phyloP scores from a whole-genome alignment of 2,329 filamentous ascomycete species.

The Cladobotryum mycophilum region DNA sequence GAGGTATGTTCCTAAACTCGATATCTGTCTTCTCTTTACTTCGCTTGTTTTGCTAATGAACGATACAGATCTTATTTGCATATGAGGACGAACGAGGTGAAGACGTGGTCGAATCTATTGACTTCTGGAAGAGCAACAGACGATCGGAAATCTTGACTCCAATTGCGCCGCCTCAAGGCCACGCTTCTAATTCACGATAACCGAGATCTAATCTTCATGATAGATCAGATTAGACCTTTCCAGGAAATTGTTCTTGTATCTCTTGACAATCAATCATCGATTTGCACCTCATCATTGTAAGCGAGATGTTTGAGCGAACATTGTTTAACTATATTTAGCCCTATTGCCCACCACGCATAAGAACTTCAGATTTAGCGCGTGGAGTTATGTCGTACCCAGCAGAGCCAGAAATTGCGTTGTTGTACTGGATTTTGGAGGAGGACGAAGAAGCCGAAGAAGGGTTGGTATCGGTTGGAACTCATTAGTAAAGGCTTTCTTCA shows the following conservation, averaged over 20 bases:
- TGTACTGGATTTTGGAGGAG: not conserved
- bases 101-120: slow-evolving; percentile 87
- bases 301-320: slow-evolving; percentile 16
- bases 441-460: not conserved
- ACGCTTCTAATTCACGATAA: slow-evolving; percentile 11
- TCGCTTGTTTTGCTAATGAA: not conserved
- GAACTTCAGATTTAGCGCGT: slow-evolving; percentile 2
- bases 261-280: slow-evolving; percentile 14
- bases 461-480: not conserved
- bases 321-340: slow-evolving; percentile 15
- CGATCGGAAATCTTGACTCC: slow-evolving; percentile 36
- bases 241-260: slow-evolving; percentile 24
- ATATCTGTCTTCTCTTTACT: not conserved
- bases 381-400: slow-evolving; percentile 1
- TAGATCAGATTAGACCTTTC: slow-evolving; percentile 11
- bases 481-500: not conserved
- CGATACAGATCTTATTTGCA: slow-evolving; percentile 80
- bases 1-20: slow-evolving; percentile 59
- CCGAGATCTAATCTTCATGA: slow-evolving; percentile 3
- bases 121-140: slow-evolving; percentile 80
- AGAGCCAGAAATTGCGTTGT: not conserved
- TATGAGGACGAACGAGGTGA: slow-evolving; percentile 94
- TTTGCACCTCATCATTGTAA: slow-evolving; percentile 13
- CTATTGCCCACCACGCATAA: slow-evolving; percentile 7
- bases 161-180: slow-evolving; percentile 2